phyloP scores from a whole-genome alignment of 73 alveolate species.

The Paramecium caudatum region DNA sequence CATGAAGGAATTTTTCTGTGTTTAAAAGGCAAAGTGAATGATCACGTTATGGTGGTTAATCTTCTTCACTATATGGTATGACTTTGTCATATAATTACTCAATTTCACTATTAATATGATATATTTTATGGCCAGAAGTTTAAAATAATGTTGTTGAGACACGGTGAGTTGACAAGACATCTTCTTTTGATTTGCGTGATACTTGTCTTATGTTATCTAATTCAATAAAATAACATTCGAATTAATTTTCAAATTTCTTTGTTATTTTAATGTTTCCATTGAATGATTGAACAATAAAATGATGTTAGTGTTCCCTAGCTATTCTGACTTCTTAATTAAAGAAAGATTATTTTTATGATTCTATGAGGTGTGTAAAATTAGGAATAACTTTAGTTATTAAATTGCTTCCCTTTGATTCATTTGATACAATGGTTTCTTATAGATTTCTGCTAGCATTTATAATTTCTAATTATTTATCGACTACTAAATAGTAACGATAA shows the following conservation, averaged over 20 bases:
- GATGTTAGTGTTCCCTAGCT: not conserved
- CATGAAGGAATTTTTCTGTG: too few relatives aligned
- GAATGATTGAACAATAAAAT: not conserved
- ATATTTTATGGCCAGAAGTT: not conserved
- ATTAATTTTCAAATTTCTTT: conserved; percentile 10
- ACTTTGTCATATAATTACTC: conserved; percentile 12
- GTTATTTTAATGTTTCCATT: not conserved
- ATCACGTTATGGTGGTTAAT: not conserved
- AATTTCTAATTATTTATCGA: conserved; percentile 16
- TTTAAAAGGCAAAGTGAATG: conserved; percentile 16
- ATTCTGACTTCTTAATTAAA: conserved; percentile 22
- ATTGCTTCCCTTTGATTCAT: not conserved
- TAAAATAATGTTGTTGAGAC: not conserved
- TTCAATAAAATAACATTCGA: conserved; percentile 3
- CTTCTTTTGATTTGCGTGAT: conserved; percentile 14
- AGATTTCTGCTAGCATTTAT: not conserved
- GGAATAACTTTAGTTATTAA: not conserved
- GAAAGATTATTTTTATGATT: not conserved
- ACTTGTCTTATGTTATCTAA: conserved; percentile 4
- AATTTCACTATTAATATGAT: conserved; percentile 9
- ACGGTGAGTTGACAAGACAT: not conserved
- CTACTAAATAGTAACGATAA: conserved; percentile 22
- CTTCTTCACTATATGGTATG: not conserved
- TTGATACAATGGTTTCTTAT: not conserved
- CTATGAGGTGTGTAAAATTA: not conserved